These are phyloP conservation scores for Rhododendron ferrugineum DNA, from an alignment of 148 eudicot genomes.

Conservation along the genomic window DNA sequence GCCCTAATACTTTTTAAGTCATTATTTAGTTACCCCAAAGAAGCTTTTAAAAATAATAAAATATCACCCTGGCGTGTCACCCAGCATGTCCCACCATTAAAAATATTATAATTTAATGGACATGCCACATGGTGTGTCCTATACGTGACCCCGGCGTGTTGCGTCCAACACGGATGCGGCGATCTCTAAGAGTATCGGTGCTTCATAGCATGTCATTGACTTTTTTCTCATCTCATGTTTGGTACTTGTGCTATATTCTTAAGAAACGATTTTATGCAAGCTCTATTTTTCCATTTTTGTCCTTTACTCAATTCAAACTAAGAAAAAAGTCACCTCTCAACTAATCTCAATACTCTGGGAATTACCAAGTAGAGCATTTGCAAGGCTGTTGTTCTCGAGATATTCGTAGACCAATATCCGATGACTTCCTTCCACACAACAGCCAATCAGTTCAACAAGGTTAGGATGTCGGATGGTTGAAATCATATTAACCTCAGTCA, in stretches of 20 bases:
- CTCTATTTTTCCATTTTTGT: not conserved
- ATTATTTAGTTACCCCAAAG: no score
- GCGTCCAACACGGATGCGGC: no score
- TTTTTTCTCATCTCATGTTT: not conserved
- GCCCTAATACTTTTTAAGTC: no score
- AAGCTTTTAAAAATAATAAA: no score
- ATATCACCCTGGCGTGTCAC: no score
- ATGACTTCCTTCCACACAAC: slow-evolving; percentile 39
- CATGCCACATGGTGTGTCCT: no score
- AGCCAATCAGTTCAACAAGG: slow-evolving; percentile 52
- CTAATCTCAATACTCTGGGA: not conserved
- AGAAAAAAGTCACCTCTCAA: not conserved
- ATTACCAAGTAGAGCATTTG: slow-evolving; percentile 36
- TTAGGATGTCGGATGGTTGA: slow-evolving; percentile 48
- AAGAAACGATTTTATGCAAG: not conserved
- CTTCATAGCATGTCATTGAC: no score
- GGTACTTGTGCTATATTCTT: not conserved
- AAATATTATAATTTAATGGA: no score
- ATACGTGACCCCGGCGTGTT: no score
- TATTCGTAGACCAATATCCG: slow-evolving; percentile 48
- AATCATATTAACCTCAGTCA: slow-evolving; percentile 43
- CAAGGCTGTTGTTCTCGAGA: slow-evolving; percentile 46
- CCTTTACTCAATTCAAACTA: not conserved
- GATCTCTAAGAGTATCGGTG: no score
- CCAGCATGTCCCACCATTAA: no score